Evolutionary conservation across 805 yeast species (phyloP), one percentile per base, ranked within the genome.

Genomic region (Grigorovia humatica): DNA sequence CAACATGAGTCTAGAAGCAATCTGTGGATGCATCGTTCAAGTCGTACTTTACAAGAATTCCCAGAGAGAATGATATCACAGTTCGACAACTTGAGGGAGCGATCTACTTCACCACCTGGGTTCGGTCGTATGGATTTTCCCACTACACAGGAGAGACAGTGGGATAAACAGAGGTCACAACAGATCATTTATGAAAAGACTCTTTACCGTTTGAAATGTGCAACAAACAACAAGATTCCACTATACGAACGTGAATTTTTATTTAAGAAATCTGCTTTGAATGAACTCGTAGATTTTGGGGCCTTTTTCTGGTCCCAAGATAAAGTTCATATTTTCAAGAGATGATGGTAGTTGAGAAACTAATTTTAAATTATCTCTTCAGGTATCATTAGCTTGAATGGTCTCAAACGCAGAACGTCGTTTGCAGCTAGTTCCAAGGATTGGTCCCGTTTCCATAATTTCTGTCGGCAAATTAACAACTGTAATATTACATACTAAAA

Each of bases 51-150:
- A 23, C 27, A 51, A 49, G 52, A 32, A 47, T 48, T 13, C 54
- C 51, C 18, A 13, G 41, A 30, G 1, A 4, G 53, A 2, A 18
- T 63, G 3, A 65, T 66, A 44, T 50, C 59, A 9, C 53, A 51
- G 9, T 66, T 66, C 48, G 67, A 61, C 18, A 62, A 67, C 47
- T 42, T 61, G 23, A 66, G 70, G 58, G 61, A 57, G 7, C 63
- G 74, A 44, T 72, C 73, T 0, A 69, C 70, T 3, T 70, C 79
- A 1, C 85, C 85, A 1, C 81, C 81, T 0, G 85, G 85, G 0
- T 80, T 74, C 63, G 81, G 78, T 55, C 64, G 79, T 43, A 69
- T 80, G 23, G 85, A 79, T 49, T 80, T 82, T 55, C 84, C 86
- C 0, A 68, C 66, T 5, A 77, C 84, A 0, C 85, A 79, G 54